Percentiles rank a stretch among this genome's conserved stretches.
Conservation (phyloP, 768 basidiomycete genomes). For the Trametes cubensis region DNA sequence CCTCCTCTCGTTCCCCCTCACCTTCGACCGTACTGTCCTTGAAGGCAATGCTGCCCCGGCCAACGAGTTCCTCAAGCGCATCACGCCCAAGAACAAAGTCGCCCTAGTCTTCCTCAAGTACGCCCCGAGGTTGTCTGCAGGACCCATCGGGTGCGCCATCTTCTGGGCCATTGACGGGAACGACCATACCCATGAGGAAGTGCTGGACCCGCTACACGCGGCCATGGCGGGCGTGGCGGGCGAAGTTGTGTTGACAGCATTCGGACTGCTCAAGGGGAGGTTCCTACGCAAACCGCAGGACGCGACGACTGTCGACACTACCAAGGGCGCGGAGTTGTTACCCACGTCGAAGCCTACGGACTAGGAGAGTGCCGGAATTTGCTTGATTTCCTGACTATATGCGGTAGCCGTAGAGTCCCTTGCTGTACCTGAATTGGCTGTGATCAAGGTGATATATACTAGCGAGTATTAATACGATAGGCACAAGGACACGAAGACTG, state of each 20-base stretch:
- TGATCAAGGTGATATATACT: too few species aligned
- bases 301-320: neutral
- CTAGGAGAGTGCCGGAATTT: too few species aligned
- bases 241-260: conserved; percentile 3
- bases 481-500: too few species aligned
- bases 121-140: conserved; percentile 8
- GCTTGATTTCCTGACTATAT: too few species aligned
- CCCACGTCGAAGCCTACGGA: neutral
- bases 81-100: conserved; percentile 12
- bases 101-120: conserved; percentile 8
- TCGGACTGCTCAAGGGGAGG: neutral
- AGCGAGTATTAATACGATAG: too few species aligned
- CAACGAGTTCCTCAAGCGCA: conserved; percentile 17
- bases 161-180: neutral
- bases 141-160: conserved; percentile 10
- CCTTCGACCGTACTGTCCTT: conserved; percentile 15
- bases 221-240: conserved; percentile 3
- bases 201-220: conserved; percentile 10
- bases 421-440: too few species aligned
- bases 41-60: conserved; percentile 11
- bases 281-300: neutral
- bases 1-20: conserved; percentile 16
- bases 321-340: neutral
- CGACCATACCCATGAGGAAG: neutral
- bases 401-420: too few species aligned